A percentile compares a stretch with the other conserved stretches of the same genome.
phyloP scores from a whole-genome alignment of 192 early-diverging fungal species.

The Tieghemiomyces parasiticus region DNA sequence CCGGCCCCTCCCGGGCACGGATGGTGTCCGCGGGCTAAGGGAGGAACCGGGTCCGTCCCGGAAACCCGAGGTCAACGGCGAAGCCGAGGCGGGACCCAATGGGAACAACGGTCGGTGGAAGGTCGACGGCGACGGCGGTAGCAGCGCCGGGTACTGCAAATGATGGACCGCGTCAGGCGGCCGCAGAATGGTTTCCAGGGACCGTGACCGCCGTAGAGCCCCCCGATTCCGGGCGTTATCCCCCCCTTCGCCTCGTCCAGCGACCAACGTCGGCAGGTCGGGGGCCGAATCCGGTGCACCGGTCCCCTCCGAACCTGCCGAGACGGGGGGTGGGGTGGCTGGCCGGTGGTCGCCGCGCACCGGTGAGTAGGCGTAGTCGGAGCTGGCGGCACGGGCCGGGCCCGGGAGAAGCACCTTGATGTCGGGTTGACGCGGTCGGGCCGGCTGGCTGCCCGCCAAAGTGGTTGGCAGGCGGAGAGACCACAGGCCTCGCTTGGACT shows the following conservation, averaged over 20 bases:
- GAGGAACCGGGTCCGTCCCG: no score
- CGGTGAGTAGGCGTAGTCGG: background rate
- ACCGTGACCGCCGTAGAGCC: background rate
- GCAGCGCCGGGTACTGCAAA: background rate
- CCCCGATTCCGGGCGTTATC: no score
- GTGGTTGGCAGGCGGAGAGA: background rate
- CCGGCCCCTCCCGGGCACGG: no score
- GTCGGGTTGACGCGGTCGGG: background rate
- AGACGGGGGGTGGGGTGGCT: background rate
- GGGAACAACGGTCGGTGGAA: background rate
- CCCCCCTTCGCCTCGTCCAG: background rate
- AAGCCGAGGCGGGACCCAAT: no score
- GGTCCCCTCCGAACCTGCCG: no score
- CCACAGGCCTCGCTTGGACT: background rate
- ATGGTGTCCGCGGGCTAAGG: no score
- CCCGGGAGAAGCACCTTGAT: background rate
- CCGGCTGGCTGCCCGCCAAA: background rate
- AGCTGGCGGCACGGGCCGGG: background rate
- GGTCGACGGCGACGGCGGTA: slow-evolving; percentile 3
- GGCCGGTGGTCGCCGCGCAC: background rate
- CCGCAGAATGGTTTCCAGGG: background rate
- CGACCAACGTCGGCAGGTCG: no score
- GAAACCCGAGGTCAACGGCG: no score
- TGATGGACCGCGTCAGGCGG: background rate
- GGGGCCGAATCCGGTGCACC: no score